Percentiles rank a stretch among this genome's conserved stretches.
These are phyloP conservation scores for Lentinus tigrinus DNA, from an alignment of 768 basidiomycete genomes.

Conservation along the genomic window DNA sequence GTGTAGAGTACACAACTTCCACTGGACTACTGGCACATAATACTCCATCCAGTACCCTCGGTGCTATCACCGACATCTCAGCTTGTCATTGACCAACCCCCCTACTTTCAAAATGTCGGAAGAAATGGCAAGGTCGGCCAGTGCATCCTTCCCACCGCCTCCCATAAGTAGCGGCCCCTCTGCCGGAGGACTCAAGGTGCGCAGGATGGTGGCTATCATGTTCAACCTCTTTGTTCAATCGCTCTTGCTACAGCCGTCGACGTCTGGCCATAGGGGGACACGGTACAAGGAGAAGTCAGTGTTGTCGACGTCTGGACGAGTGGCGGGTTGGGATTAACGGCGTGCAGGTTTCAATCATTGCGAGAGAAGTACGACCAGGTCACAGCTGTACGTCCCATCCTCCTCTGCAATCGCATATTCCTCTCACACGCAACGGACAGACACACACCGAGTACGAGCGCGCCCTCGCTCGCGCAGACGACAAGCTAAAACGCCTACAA, in stretches of 20 bases:
- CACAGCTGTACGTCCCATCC: conserved; percentile 7
- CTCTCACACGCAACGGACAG: conserved; percentile 4
- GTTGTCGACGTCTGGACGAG: not conserved
- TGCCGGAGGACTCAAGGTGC: not conserved
- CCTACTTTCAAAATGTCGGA: no score
- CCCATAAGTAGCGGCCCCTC: not conserved
- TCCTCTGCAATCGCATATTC: not conserved
- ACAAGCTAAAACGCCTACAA: conserved; percentile 25
- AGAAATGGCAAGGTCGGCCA: not conserved
- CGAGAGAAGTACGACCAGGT: conserved; percentile 22
- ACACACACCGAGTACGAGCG: conserved; percentile 23
- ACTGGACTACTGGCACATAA: no score
- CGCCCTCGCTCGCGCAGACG: conserved; percentile 25
- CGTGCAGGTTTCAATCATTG: conserved; percentile 19
- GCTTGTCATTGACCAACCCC: no score
- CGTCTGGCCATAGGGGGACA: conserved; percentile 5
- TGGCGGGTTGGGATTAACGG: not conserved
- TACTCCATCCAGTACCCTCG: no score
- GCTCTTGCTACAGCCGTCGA: not conserved
- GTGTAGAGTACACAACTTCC: no score
- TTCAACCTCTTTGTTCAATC: no score
- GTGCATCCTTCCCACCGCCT: not conserved
- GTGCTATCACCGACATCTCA: no score
- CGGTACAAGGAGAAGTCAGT: conserved; percentile 24
- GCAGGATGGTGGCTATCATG: no score